Conservation (phyloP, 2,329 filamentous ascomycete genomes). For the Xylariaceae sp. region DNA sequence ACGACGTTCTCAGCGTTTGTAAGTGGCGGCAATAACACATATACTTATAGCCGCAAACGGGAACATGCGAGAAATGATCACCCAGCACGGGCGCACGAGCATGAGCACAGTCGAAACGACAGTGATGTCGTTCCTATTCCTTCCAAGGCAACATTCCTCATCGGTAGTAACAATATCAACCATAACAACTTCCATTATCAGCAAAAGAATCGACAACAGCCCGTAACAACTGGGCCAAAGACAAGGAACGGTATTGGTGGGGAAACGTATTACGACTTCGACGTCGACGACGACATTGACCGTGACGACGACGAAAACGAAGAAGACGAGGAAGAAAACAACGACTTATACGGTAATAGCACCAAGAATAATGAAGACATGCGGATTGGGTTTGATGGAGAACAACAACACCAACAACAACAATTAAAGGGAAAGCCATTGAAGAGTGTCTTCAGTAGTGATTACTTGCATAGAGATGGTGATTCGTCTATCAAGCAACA, state of each 20-base stretch:
- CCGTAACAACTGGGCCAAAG: not conserved
- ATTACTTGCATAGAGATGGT: slow-evolving; percentile 1
- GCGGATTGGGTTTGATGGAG: not conserved
- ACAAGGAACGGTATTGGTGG: not conserved
- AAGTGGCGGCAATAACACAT: slow-evolving; percentile 3
- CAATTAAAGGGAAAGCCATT: not conserved
- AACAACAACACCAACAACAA: not conserved
- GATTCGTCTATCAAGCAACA: not conserved
- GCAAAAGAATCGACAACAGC: slow-evolving; percentile 11
- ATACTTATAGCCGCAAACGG: slow-evolving; percentile 23
- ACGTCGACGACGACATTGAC: slow-evolving; percentile 15
- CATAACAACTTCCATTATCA: slow-evolving; percentile 24
- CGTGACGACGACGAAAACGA: slow-evolving; percentile 7
- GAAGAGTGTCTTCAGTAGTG: not conserved
- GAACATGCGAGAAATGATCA: not conserved
- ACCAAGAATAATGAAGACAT: not conserved
- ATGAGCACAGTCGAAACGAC: slow-evolving; percentile 2
- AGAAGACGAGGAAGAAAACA: not conserved
- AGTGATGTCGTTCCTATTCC: not conserved
- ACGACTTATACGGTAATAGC: not conserved
- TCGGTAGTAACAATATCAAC: slow-evolving; percentile 4
- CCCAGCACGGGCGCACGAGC: not conserved
- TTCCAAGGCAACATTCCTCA: slow-evolving; percentile 1
- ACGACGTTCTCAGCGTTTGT: slow-evolving; percentile 13
- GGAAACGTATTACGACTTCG: not conserved